Evolutionary conservation across 2,329 filamentous ascomycete species (phyloP).

Genomic region (Arthroderma sp.): DNA sequence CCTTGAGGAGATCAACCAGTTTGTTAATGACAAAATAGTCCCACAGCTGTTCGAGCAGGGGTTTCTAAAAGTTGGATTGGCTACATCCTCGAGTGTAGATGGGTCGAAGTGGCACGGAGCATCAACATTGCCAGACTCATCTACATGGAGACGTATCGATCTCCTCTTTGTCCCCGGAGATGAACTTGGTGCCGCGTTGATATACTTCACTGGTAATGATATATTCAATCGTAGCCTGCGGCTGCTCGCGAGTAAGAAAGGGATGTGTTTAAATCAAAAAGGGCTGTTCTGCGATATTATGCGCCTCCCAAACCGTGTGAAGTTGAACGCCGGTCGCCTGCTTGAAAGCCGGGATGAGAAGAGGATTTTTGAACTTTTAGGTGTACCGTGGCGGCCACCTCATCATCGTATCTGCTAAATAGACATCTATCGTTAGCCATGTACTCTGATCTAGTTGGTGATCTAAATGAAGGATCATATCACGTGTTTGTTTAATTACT

Average conservation of each 20-base stretch:
- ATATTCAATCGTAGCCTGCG: conserved; percentile 84
- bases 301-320: conserved; percentile 43
- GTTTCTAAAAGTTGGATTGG: conserved; percentile 60
- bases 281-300: conserved; percentile 64
- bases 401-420: conserved; percentile 58
- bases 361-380: conserved; percentile 67
- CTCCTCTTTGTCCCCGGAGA: conserved; percentile 67
- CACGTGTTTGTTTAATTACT: too few species aligned
- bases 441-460: too few species aligned
- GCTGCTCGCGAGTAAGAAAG: conserved; percentile 63
- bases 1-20: conserved; percentile 44
- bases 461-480: too few species aligned
- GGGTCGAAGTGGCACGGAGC: conserved; percentile 84
- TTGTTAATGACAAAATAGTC: conserved; percentile 52
- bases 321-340: conserved; percentile 53
- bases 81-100: conserved; percentile 40
- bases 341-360: conserved; percentile 64
- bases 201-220: conserved; percentile 96
- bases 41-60: conserved; percentile 42
- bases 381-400: conserved; percentile 72
- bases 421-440: too few species aligned
- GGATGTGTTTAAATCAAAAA: conserved; percentile 72
- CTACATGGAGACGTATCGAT: conserved; percentile 68
- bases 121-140: conserved; percentile 50
- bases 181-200: conserved; percentile 68